These are phyloP conservation scores for Cyclotella sp. DNA, from an alignment of 108 stramenopile species.

Conservation along the genomic window DNA sequence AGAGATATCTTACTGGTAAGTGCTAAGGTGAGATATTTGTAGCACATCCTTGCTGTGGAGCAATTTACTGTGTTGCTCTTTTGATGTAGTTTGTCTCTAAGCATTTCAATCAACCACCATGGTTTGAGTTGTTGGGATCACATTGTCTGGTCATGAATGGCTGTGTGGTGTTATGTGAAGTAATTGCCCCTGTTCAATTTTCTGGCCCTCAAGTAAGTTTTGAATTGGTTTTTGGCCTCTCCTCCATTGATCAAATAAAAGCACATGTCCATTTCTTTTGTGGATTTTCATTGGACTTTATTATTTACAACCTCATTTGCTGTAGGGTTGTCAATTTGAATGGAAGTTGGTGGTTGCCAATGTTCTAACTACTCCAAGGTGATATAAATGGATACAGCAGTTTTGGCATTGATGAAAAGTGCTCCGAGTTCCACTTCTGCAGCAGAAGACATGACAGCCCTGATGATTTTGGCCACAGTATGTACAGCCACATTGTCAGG, in stretches of 20 bases:
- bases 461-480: not conserved
- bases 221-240: not conserved
- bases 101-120: not conserved
- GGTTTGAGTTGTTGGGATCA: not conserved
- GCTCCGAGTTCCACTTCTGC: not conserved
- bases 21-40: not conserved
- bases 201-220: not conserved
- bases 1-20: too few relatives aligned
- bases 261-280: too few relatives aligned
- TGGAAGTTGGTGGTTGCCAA: not conserved
- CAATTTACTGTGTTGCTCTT: not conserved
- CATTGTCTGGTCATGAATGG: not conserved
- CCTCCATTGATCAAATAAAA: not conserved
- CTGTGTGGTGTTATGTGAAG: not conserved
- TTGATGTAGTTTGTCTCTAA: too few relatives aligned
- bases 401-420: too few relatives aligned
- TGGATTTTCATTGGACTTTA: too few relatives aligned
- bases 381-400: too few relatives aligned
- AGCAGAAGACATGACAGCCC: not conserved
- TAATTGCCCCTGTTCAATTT: not conserved
- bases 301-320: too few relatives aligned
- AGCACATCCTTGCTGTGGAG: not conserved
- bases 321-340: too few relatives aligned
- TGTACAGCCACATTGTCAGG: conserved; percentile 1
- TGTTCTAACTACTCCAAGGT: not conserved